Evolutionary conservation across 805 yeast genomes (phyloP), one percentile per base, ranked within the genome.

Genomic region (Cyberlindnera mississippiensis): DNA sequence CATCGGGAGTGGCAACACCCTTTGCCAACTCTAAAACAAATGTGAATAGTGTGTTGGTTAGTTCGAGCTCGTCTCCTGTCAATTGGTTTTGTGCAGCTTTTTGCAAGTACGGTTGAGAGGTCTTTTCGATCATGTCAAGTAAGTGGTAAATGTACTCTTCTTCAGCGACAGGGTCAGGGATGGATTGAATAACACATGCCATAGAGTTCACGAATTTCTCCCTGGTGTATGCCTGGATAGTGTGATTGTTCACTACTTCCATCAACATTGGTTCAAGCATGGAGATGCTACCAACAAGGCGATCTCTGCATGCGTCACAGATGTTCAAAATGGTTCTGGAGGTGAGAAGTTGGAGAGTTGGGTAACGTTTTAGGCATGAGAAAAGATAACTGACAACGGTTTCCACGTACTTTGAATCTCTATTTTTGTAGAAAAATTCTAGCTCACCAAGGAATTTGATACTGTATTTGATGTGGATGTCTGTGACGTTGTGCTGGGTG

Each of bases 11-110:
- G 37, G 76, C 76, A 54, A 83, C 60, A 0, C 89, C 87, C 42
- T 80, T 82, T 0, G 88, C 93, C 4, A 87, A 65, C 40, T 82
- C 85, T n/a, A 72, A 71, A 0, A 88, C 59, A 54, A 88, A 84
- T 12, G 75, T 63, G 19, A 86, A 60, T 35, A 85, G 61, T 18
- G 89, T 80, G 3, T 70, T 55, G 1, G 75, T 53, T 48, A 80
- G 81, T 3, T 75, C 78, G 3, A 62, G 49, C 26, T 67, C 66
- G 6, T 47, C 46, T 54, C 44, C 29, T 49, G 22, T 10, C 17
- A 37, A 14, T 9, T 26, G 17, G 7, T 33, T 26, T 8, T 45
- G 41, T 5, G 46, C 32, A 2, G 50, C 51, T 35, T 43, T 44
- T 11, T 40, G 17, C 3, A 53, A 27, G 19, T 36, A 41, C 12